A percentile compares a stretch with the other conserved stretches of the same genome.
phyloP scores from a whole-genome alignment of 257 asterid genomes.

The Nicotiana sylvestris region DNA sequence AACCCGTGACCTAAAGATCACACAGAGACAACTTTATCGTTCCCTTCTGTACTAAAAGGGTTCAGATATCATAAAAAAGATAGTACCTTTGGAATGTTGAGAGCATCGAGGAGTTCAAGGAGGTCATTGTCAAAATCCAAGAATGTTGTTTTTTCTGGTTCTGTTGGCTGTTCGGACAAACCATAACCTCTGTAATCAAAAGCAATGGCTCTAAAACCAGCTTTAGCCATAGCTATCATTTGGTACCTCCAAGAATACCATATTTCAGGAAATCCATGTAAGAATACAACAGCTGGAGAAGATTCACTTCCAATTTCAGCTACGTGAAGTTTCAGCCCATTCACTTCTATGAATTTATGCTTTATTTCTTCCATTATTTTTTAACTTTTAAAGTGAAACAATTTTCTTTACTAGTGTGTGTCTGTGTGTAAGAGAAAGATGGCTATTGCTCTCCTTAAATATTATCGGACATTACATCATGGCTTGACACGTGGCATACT shows the following conservation, averaged over 20 bases:
- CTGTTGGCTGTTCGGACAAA: slow-evolving; percentile 39
- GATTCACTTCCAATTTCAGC: slow-evolving; percentile 37
- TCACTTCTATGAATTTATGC: slow-evolving; percentile 34
- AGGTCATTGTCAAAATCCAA: slow-evolving; percentile 39
- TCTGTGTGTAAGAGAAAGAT: no score
- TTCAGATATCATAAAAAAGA: background rate
- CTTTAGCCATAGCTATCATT: slow-evolving; percentile 32
- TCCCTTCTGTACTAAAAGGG: no score
- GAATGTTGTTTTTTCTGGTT: slow-evolving; percentile 37
- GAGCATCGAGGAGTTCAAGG: slow-evolving; percentile 42
- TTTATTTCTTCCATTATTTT: slow-evolving; percentile 27
- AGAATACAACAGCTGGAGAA: slow-evolving; percentile 32
- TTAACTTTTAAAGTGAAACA: no score
- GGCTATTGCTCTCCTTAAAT: no score
- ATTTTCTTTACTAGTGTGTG: no score
- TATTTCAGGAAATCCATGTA: slow-evolving; percentile 50
- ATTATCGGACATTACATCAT: background rate
- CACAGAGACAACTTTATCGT: no score
- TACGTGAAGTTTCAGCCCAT: slow-evolving; percentile 43
- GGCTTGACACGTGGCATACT: background rate
- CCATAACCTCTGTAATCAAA: slow-evolving; percentile 60
- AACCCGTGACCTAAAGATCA: no score
- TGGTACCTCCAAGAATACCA: slow-evolving; percentile 56
- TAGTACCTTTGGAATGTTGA: slow-evolving; percentile 21
- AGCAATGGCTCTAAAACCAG: slow-evolving; percentile 50